Base-by-base conservation (phyloP, 2,329 filamentous ascomycete species). In the Aspergillus pseudotamarii region DNA sequence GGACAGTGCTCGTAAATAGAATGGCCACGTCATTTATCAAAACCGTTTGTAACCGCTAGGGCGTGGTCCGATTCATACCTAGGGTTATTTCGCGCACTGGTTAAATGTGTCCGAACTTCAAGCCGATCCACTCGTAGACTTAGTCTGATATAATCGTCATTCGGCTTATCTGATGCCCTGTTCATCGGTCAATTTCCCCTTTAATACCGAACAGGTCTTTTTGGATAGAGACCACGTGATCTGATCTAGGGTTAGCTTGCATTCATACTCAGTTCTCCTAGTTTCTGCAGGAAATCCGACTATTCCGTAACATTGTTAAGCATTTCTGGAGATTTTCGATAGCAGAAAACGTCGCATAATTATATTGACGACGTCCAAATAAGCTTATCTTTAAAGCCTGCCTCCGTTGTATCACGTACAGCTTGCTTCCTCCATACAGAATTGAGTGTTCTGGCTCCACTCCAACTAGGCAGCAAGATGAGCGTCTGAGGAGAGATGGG, bases 351-450 rank as follows among this genome's bases (percentile, higher is more conserved):
- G 11, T 19, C 51, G 28, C 23, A 48, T 41, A 57, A 12, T 10
- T 46, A 34, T 34, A 36, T 36, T 14, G 30, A 12, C 6, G 46
- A 61, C 48, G 62, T 66, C 32, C 23, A 68, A 57, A 62, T 69
- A 69, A 69, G 67, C 67, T 69, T 69, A 69, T 65, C 62, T 65
- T 63, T 62, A 55, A 67, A 59, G 54, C 21, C 28, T 28, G 30
- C 53, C 34, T 28, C 45, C 53, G 23, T 12, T 30, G 16, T 12
- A 34, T 51, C 45, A 14, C 26, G 36, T 26, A 41, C 57, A 45
- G 16, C 41, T 9, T 34, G 19, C 48, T 12, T 54, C 56, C 53
- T 59, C 61, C 61, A 66, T 58, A 61, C 61, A 38, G 57, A 57
- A 50, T 38, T 28, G 4, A 59, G 41, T 28, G 32, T 32, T 23